Evolutionary conservation across 164 flowering plant species (phyloP).

Genomic region (Stephania japonica): DNA sequence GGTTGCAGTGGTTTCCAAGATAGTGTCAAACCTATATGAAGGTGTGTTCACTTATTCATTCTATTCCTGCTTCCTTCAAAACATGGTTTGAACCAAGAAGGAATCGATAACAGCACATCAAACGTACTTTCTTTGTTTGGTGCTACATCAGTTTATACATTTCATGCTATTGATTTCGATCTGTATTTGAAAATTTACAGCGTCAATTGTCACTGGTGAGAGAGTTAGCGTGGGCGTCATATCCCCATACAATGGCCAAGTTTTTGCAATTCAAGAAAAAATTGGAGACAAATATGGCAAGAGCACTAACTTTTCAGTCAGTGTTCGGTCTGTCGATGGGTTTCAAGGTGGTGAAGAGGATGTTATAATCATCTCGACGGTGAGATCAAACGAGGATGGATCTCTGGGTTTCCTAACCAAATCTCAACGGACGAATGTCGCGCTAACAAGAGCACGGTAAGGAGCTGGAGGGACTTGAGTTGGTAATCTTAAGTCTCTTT

Average conservation of each 20-base stretch:
- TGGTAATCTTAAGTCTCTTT: not conserved
- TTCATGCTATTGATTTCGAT: too few species aligned
- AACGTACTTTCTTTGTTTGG: not conserved
- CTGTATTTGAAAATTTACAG: constrained; percentile 8
- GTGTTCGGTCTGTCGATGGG: constrained; percentile 44
- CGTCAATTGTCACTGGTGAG: constrained; percentile 11
- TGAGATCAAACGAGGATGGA: constrained; percentile 22
- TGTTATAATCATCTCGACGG: constrained; percentile 34
- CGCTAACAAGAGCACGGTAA: constrained; percentile 31
- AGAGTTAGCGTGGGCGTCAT: constrained; percentile 27
- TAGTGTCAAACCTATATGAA: constrained; percentile 24
- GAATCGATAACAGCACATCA: not conserved
- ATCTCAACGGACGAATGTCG: constrained; percentile 31
- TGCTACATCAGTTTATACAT: too few species aligned
- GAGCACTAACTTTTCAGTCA: constrained; percentile 20
- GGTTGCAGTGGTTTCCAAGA: constrained; percentile 25
- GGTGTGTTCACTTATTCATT: constrained; percentile 16
- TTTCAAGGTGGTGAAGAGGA: constrained; percentile 53
- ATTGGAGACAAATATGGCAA: constrained; percentile 25
- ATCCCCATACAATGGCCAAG: constrained; percentile 43
- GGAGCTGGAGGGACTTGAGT: not conserved
- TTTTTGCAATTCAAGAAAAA: constrained; percentile 29
- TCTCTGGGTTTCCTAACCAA: constrained; percentile 19
- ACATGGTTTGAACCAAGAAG: too few species aligned
- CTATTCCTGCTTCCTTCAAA: not conserved